Evolutionary conservation across 495 filamentous ascomycete species (phyloP).

Genomic region (Penicillium bialowiezense): DNA sequence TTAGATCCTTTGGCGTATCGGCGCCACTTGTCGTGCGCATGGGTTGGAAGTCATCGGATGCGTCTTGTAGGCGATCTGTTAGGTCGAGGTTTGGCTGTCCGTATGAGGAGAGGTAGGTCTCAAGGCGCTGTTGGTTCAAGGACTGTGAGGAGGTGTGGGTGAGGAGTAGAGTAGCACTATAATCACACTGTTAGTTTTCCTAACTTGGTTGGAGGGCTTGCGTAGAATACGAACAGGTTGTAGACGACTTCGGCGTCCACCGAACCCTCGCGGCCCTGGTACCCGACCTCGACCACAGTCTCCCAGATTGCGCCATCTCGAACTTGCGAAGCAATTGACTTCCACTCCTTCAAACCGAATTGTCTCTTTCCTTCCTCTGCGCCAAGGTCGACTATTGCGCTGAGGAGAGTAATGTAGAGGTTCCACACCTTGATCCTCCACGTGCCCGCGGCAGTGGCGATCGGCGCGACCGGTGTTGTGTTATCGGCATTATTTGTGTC

Average conservation of each 20-base stretch:
- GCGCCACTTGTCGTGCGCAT: slow-evolving; percentile 55
- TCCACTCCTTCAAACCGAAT: slow-evolving; percentile 84
- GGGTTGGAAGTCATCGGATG: slow-evolving; percentile 20
- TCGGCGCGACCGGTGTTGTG: slow-evolving; percentile 54
- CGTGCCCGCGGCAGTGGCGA: slow-evolving; percentile 67
- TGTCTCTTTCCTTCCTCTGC: slow-evolving; percentile 84
- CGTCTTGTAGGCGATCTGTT: slow-evolving; percentile 52
- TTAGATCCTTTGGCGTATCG: slow-evolving; percentile 73
- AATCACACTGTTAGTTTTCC: slow-evolving; percentile 22
- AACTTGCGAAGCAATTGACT: slow-evolving; percentile 71
- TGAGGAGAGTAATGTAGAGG: slow-evolving; percentile 88
- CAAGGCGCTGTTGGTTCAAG: slow-evolving; percentile 81
- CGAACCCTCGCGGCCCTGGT: slow-evolving; percentile 79
- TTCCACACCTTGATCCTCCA: slow-evolving; percentile 95
- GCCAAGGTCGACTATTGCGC: slow-evolving; percentile 83
- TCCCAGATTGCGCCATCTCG: slow-evolving; percentile 90
- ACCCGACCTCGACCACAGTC: slow-evolving; percentile 80
- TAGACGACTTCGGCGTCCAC: slow-evolving; percentile 95
- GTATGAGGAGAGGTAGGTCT: slow-evolving; percentile 82
- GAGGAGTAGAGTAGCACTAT: slow-evolving; percentile 79
- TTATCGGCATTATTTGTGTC: slow-evolving; percentile 37
- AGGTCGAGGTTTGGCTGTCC: slow-evolving; percentile 67
- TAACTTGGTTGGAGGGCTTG: neutral
- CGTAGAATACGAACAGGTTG: slow-evolving; percentile 64
- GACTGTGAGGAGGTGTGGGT: slow-evolving; percentile 80